These are phyloP conservation scores for Neofusicoccum ribis DNA, from an alignment of 2,329 filamentous ascomycete species.

Conservation along the genomic window DNA sequence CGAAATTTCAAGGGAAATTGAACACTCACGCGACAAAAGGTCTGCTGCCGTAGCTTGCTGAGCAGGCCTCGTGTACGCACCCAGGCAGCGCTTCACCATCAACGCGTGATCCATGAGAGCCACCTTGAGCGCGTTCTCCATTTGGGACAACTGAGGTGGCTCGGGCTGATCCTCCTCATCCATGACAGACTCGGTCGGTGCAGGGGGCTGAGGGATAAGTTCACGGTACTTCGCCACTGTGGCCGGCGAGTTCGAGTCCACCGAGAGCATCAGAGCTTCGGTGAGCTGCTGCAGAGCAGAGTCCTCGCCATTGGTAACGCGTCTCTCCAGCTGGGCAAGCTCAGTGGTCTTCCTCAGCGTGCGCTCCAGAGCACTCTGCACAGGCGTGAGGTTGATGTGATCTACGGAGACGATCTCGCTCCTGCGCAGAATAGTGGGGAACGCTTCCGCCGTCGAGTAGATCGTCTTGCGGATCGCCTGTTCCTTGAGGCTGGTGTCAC, in stretches of 20 bases:
- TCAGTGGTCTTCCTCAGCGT: constrained; percentile 90
- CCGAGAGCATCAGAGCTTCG: constrained; percentile 74
- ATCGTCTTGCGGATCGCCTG: constrained; percentile 82
- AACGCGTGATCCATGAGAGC: constrained; percentile 87
- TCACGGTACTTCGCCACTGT: constrained; percentile 77
- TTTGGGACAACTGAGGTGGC: constrained; percentile 45
- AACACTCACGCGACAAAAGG: constrained; percentile 63
- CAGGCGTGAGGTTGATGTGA: constrained; percentile 66
- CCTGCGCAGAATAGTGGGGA: constrained; percentile 85
- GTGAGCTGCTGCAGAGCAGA: constrained; percentile 67
- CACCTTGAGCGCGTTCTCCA: constrained; percentile 79
- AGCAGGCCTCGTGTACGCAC: constrained; percentile 64
- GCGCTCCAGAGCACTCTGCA: constrained; percentile 88
- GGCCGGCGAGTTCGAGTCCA: constrained; percentile 71
- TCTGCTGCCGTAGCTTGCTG: constrained; percentile 62
- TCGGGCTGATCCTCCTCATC: constrained; percentile 43
- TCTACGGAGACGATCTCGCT: constrained; percentile 77
- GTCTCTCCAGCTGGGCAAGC: constrained; percentile 73
- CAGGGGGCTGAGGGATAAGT: constrained; percentile 60
- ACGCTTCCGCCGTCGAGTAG: constrained; percentile 79
- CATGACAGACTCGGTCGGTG: constrained; percentile 28
- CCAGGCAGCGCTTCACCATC: constrained; percentile 79
- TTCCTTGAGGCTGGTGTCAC: constrained; percentile 65
- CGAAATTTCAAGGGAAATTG: background rate
- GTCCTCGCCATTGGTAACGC: constrained; percentile 70